Conservation (phyloP, 2,329 filamentous ascomycete species). For the Cercospora sp. region DNA sequence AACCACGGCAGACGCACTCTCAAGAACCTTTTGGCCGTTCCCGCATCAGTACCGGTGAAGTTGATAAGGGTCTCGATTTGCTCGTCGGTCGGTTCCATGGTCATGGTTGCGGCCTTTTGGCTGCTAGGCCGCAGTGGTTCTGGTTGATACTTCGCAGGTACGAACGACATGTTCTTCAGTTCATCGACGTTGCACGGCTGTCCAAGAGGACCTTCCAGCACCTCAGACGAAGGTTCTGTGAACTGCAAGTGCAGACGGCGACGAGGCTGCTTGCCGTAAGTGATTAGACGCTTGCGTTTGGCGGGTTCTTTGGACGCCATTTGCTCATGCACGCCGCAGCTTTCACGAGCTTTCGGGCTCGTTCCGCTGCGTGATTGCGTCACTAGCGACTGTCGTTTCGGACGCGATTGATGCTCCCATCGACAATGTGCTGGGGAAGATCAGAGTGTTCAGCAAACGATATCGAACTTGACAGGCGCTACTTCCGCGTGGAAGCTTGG, state of each 20-base stretch:
- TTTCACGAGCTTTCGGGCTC: slow-evolving; percentile 10
- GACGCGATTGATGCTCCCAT: not conserved
- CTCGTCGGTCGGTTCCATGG: slow-evolving; percentile 31
- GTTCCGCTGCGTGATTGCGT: slow-evolving; percentile 13
- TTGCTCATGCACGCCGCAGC: not conserved
- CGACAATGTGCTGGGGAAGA: not conserved
- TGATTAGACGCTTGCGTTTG: slow-evolving; percentile 8
- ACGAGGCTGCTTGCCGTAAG: slow-evolving; percentile 2
- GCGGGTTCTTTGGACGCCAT: not conserved
- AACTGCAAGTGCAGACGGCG: not conserved
- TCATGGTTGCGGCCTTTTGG: slow-evolving; percentile 33
- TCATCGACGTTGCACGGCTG: slow-evolving; percentile 4
- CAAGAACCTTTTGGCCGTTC: slow-evolving; percentile 34
- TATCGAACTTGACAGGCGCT: not conserved
- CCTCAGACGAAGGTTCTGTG: not conserved
- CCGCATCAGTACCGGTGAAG: slow-evolving; percentile 23
- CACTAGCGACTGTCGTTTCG: slow-evolving; percentile 4
- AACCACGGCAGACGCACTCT: slow-evolving; percentile 26
- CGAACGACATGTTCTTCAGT: slow-evolving; percentile 24
- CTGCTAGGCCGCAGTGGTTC: slow-evolving; percentile 19
- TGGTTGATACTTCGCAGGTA: slow-evolving; percentile 17
- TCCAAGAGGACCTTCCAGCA: not conserved
- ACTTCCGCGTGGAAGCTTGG: not conserved
- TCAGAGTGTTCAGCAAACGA: not conserved
- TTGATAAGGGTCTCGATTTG: slow-evolving; percentile 29